These are phyloP conservation scores for Salvia sclarea DNA, from an alignment of 305 asterid species.

Conservation along the genomic window DNA sequence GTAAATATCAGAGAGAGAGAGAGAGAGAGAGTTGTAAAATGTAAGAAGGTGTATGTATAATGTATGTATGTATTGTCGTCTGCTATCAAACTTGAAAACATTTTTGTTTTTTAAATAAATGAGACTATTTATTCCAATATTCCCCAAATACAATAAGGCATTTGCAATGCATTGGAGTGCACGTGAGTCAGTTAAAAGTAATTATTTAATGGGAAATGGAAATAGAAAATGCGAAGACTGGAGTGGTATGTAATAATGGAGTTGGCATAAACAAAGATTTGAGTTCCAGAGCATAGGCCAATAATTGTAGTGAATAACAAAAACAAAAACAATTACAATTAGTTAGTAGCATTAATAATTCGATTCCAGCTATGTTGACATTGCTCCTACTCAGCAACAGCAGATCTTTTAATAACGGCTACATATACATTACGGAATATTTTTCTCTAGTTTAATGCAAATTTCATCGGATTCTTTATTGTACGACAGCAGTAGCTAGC, in stretches of 20 bases:
- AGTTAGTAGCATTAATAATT: not conserved
- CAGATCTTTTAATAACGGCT: constrained; percentile 10
- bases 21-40: not conserved
- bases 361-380: constrained; percentile 37
- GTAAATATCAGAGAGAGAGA: not conserved
- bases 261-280: not conserved
- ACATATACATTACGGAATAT: not conserved
- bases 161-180: not conserved
- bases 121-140: too few species aligned
- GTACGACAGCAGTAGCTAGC: not conserved
- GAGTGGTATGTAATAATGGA: not conserved
- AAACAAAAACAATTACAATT: not conserved
- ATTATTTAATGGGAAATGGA: not conserved
- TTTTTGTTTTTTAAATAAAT: too few species aligned
- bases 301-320: not conserved
- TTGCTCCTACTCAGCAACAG: constrained; percentile 29
- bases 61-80: too few species aligned
- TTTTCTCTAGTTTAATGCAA: not conserved
- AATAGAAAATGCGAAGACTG: not conserved
- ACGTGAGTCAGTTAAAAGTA: not conserved
- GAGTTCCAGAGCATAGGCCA: not conserved
- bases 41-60: too few species aligned
- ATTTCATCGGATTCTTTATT: constrained; percentile 30
- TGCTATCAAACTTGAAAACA: too few species aligned
- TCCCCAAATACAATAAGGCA: too few species aligned